Evolutionary conservation across 2,329 filamentous ascomycete species (phyloP), one percentile per base, ranked within the genome.

Genomic region (Leptographium procerum): DNA sequence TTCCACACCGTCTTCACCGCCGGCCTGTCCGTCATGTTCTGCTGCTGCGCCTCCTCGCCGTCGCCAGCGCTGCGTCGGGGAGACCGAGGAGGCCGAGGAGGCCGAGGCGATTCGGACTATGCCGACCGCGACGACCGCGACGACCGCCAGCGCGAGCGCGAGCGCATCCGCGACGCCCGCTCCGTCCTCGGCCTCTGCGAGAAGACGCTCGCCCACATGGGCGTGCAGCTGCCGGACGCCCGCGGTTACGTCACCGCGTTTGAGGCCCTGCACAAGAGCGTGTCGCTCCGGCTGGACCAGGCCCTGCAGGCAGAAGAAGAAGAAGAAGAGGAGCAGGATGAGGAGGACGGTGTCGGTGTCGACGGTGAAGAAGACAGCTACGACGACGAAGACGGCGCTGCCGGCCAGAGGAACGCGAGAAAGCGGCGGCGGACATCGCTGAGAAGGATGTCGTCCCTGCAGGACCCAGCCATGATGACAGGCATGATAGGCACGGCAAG

Each of bases 1-100:
- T 77, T 78, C 29, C 75, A 78, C 55, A 71, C 73, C 52, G 70
- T 77, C 3, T 77, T 77, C 33, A 57, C 55, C 14, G 55, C 56
- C 11, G 54, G 54, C 28, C 54, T 56, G 13, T 56, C 54, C 26
- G 54, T 56, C 54, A 48, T 56, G 43, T 48, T 56, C 29, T 56
- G 54, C 43, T 56, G 54, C 54, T 56, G 54, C 29, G 54, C 54
- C 7, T 56, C 54, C 4, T 7, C n/a, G 29, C 54, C 54, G 22
- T 13, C 40, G 26, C 13, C 13, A 26, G 10, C 47, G 14, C 16
- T 8, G 19, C 43, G n/a, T n/a, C n/a, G n/a, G n/a, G 31, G 31
- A 10, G 31, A 33, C 10, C 31, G 31, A 33, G 31, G 31, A 10
- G 31, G 31, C 10, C 31, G 31, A 33, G 31, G 31, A 10, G 31